These are phyloP conservation scores for Petunia secreta DNA, from an alignment of 257 asterid genomes.

Conservation along the genomic window DNA sequence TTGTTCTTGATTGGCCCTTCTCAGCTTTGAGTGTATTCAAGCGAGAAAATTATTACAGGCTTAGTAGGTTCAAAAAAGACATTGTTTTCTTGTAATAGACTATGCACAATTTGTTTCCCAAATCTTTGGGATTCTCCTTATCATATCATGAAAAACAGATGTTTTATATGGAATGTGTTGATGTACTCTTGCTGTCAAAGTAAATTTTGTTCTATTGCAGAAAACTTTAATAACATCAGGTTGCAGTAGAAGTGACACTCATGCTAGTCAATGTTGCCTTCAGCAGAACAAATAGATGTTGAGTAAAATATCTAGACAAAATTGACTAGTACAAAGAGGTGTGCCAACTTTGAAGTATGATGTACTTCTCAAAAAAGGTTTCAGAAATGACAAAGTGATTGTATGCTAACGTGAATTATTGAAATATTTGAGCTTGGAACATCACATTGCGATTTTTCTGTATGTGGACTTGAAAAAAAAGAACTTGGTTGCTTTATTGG, in stretches of 20 bases:
- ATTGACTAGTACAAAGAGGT: too few relatives aligned
- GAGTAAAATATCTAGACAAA: too few relatives aligned
- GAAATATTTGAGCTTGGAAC: too few relatives aligned
- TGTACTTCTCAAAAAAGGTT: too few relatives aligned
- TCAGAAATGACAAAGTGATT: too few relatives aligned
- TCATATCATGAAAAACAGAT: not conserved
- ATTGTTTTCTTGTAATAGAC: constrained; percentile 17
- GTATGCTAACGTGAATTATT: too few relatives aligned
- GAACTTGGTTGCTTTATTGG: too few relatives aligned
- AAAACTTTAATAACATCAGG: not conserved
- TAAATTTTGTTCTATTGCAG: not conserved
- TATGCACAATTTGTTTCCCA: constrained; percentile 18
- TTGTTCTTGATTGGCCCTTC: not conserved
- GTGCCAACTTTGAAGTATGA: too few relatives aligned
- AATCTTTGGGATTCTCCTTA: not conserved
- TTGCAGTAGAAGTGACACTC: not conserved
- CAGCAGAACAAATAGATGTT: too few relatives aligned
- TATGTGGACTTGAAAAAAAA: too few relatives aligned
- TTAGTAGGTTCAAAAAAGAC: not conserved
- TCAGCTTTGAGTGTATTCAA: not conserved
- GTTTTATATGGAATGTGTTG: not conserved
- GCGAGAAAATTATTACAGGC: not conserved
- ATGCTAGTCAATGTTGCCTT: not conserved
- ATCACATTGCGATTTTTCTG: too few relatives aligned
- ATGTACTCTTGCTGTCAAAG: not conserved